A percentile compares a stretch with the other conserved stretches of the same genome.
Evolutionary conservation across 2,329 filamentous ascomycete species (phyloP).

Genomic region (Pseudodiploospora longispora): DNA sequence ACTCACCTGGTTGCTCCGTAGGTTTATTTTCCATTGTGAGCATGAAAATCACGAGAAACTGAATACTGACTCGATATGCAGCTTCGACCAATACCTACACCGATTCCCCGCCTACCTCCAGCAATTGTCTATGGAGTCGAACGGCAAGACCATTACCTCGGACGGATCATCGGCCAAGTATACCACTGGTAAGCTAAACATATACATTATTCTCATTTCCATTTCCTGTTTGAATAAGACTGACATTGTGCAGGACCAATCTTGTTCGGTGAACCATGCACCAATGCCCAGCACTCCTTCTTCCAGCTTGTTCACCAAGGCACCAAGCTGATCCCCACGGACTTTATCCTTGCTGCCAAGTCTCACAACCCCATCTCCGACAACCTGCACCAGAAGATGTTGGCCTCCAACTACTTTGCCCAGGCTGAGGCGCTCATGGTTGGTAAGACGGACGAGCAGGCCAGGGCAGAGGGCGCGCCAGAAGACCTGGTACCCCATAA

Average conservation of each 20-base stretch:
- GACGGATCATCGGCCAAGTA: slow-evolving; percentile 90
- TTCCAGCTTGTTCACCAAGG: slow-evolving; percentile 99
- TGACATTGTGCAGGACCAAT: slow-evolving; percentile 54
- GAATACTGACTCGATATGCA: slow-evolving; percentile 21
- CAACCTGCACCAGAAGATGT: slow-evolving; percentile 95
- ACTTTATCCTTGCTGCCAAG: slow-evolving; percentile 94
- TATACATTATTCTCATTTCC: background rate
- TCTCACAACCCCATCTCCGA: slow-evolving; percentile 91
- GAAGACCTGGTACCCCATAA: slow-evolving; percentile 89
- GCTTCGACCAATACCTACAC: slow-evolving; percentile 98
- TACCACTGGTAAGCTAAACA: slow-evolving; percentile 57
- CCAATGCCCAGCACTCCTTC: slow-evolving; percentile 99
- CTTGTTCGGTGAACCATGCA: slow-evolving; percentile 95
- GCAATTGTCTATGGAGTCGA: slow-evolving; percentile 99
- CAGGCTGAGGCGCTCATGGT: slow-evolving; percentile 88
- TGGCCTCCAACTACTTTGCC: slow-evolving; percentile 85
- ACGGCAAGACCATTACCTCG: slow-evolving; percentile 93
- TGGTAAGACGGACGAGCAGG: slow-evolving; percentile 74
- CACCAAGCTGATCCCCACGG: slow-evolving; percentile 95
- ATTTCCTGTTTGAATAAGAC: background rate
- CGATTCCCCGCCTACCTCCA: slow-evolving; percentile 98
- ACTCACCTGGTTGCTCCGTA: slow-evolving; percentile 94
- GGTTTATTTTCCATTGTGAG: slow-evolving; percentile 28
- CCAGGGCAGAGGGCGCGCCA: slow-evolving; percentile 65
- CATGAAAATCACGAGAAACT: no score